Conservation (phyloP, 306 rosid genomes). For the Citrullus mucosospermus region DNA sequence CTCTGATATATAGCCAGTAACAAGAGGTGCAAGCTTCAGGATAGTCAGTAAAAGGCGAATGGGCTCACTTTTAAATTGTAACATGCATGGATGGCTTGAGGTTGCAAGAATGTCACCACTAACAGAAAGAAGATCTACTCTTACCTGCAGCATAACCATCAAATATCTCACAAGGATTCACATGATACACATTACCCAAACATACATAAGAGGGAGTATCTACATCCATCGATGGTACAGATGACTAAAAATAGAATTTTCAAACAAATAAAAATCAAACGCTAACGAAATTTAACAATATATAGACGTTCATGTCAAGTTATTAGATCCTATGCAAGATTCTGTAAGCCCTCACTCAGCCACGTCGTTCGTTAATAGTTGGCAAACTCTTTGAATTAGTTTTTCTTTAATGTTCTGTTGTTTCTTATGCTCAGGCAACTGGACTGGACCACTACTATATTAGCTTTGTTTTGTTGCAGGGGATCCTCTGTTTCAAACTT, state of each 20-base stretch:
- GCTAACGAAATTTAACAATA: background rate
- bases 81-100: conserved; percentile 65
- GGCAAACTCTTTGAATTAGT: background rate
- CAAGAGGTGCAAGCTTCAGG: conserved; percentile 55
- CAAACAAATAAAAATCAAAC: background rate
- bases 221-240: background rate
- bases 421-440: background rate
- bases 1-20: conserved; percentile 54
- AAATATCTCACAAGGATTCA: background rate
- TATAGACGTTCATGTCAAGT: background rate
- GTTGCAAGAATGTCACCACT: conserved; percentile 57
- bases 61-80: conserved; percentile 63
- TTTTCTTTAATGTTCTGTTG: background rate
- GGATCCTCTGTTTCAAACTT: background rate
- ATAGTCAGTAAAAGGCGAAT: conserved; percentile 46
- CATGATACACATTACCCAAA: background rate
- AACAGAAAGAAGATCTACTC: conserved; percentile 40
- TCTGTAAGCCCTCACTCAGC: background rate
- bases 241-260: background rate
- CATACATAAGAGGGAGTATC: background rate
- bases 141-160: conserved; percentile 25
- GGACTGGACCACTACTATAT: background rate
- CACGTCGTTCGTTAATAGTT: background rate
- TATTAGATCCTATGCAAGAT: background rate
- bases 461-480: background rate